phyloP scores from a whole-genome alignment of 2,329 filamentous ascomycete genomes.

The Claviceps arundinis region DNA sequence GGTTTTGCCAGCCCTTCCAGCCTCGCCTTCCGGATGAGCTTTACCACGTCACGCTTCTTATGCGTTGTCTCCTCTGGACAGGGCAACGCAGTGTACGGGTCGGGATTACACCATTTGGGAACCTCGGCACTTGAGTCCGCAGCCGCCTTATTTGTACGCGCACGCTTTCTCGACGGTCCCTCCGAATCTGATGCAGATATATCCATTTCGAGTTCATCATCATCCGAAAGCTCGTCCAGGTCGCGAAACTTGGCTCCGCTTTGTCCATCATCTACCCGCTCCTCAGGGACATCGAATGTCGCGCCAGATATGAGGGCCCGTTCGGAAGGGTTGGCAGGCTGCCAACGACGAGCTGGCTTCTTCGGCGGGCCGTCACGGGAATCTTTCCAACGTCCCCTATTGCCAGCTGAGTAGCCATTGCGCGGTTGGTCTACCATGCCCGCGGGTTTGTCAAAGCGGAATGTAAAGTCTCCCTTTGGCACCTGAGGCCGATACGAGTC shows the following conservation, averaged over 20 bases:
- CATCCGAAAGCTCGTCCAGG: conserved; percentile 47
- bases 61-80: conserved; percentile 58
- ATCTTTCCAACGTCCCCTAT: conserved; percentile 12
- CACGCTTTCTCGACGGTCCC: conserved; percentile 25
- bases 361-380: conserved; percentile 14
- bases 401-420: conserved; percentile 4
- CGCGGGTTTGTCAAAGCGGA: conserved; percentile 37
- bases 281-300: conserved; percentile 27
- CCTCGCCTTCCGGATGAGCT: conserved; percentile 82
- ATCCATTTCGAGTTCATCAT: conserved; percentile 52
- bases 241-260: conserved; percentile 38
- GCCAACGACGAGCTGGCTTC: conserved; percentile 18
- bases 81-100: conserved; percentile 80
- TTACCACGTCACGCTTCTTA: conserved; percentile 78
- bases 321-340: conserved; percentile 30
- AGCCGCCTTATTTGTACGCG: conserved; percentile 14
- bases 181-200: conserved; percentile 30
- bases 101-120: conserved; percentile 91
- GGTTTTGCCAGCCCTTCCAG: conserved; percentile 38
- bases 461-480: conserved; percentile 40
- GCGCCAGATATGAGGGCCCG: conserved; percentile 35
- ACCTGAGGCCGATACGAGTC: conserved; percentile 19
- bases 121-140: conserved; percentile 26
- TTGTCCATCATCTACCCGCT: conserved; percentile 32
- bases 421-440: conserved; percentile 27